A percentile compares a stretch with the other conserved stretches of the same genome.
phyloP scores from a whole-genome alignment of 305 asterid species.

The Fraxinus ornus region DNA sequence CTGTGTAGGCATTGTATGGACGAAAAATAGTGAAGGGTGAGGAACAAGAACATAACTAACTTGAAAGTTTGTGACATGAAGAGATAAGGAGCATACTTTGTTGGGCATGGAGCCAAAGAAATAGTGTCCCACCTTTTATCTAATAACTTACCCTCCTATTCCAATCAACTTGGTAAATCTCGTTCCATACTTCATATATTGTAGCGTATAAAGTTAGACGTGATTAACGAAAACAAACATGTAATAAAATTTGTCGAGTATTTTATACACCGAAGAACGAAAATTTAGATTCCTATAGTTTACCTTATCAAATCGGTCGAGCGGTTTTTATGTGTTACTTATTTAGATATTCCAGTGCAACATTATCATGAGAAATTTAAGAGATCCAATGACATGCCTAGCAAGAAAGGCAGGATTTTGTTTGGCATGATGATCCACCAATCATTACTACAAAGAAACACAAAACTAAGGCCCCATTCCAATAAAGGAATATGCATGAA shows the following conservation, averaged over 20 bases:
- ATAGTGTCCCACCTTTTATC: not conserved
- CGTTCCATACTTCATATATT: no score
- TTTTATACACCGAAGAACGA: no score
- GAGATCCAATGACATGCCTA: not conserved
- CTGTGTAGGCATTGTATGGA: not conserved
- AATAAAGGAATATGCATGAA: not conserved
- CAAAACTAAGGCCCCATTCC: not conserved
- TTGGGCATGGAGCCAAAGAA: not conserved
- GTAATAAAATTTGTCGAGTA: not conserved
- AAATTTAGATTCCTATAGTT: no score
- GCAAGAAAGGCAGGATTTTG: not conserved
- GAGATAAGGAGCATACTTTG: not conserved
- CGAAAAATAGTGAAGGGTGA: not conserved
- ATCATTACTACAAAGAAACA: slow-evolving; percentile 33
- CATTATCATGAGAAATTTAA: not conserved
- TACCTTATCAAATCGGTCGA: not conserved
- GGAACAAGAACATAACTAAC: not conserved
- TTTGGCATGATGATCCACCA: not conserved
- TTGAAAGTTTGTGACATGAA: not conserved
- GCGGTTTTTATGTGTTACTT: no score
- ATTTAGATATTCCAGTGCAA: not conserved
- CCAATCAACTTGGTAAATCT: not conserved
- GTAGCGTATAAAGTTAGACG: no score
- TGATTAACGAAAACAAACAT: no score
- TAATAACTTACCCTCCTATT: not conserved